These are phyloP conservation scores for Tolypocladium guangdongense DNA, from an alignment of 2,329 filamentous ascomycete species.

Conservation along the genomic window DNA sequence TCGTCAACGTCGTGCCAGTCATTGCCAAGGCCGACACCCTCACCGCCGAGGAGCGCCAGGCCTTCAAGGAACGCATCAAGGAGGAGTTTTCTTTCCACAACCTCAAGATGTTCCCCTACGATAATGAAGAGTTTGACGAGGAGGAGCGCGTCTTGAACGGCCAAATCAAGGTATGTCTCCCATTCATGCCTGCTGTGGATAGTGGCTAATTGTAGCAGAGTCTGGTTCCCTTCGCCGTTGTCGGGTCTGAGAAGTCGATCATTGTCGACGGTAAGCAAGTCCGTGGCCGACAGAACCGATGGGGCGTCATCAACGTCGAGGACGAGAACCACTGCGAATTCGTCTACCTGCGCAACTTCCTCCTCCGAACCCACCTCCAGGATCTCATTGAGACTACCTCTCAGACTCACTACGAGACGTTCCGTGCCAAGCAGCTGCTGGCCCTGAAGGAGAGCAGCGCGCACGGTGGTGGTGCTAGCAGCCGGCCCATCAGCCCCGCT, in stretches of 20 bases:
- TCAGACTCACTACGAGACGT: conserved; percentile 99
- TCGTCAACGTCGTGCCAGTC: conserved; percentile 97
- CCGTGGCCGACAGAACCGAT: conserved; percentile 94
- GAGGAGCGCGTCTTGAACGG: conserved; percentile 90
- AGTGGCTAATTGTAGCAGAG: conserved; percentile 39
- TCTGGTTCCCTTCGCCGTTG: conserved; percentile 93
- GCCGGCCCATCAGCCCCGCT: conserved; percentile 83
- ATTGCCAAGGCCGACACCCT: conserved; percentile 97
- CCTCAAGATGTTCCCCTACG: conserved; percentile 99
- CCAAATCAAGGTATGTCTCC: conserved; percentile 75
- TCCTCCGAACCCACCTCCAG: conserved; percentile 95
- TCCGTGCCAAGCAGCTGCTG: conserved; percentile 97
- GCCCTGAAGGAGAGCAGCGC: conserved; percentile 97
- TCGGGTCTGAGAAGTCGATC: conserved; percentile 96
- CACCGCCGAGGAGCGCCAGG: conserved; percentile 87
- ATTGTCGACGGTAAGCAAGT: conserved; percentile 97
- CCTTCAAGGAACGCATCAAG: conserved; percentile 99
- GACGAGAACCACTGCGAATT: conserved; percentile 99
- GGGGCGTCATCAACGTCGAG: conserved; percentile 99
- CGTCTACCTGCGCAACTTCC: conserved; percentile 94
- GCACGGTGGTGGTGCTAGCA: conserved; percentile 63
- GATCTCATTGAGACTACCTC: conserved; percentile 98
- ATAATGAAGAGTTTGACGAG: conserved; percentile 96
- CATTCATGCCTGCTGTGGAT: not conserved
- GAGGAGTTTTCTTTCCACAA: conserved; percentile 99